phyloP scores from a whole-genome alignment of 306 rosid genomes.

The Comarum palustre region DNA sequence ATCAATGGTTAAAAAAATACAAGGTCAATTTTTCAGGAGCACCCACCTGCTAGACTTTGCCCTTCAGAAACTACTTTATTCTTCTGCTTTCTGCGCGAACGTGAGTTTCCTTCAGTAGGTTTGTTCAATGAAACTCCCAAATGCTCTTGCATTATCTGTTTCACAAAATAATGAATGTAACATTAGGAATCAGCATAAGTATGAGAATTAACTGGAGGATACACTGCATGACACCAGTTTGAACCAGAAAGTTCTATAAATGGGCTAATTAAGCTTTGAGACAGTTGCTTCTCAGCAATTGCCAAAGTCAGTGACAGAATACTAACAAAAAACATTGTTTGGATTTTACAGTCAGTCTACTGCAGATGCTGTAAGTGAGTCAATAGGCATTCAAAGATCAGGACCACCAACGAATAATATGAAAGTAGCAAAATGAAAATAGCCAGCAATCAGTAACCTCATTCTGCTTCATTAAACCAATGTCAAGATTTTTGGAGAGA shows the following conservation, averaged over 20 bases:
- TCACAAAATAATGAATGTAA: background rate
- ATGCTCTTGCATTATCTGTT: constrained; percentile 21
- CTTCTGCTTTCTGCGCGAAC: constrained; percentile 20
- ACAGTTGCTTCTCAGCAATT: background rate
- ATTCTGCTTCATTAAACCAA: constrained; percentile 34
- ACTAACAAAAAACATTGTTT: background rate
- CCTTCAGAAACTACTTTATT: constrained; percentile 27
- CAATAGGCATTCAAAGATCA: background rate
- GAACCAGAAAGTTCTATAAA: background rate
- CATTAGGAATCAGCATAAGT: background rate
- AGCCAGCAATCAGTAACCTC: constrained; percentile 43
- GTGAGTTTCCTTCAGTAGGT: constrained; percentile 36
- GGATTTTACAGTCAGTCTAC: too few relatives aligned
- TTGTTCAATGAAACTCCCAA: constrained; percentile 23
- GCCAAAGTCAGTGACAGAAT: background rate
- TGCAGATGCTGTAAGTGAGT: background rate
- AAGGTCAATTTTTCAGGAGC: constrained; percentile 3
- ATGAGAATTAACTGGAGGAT: background rate
- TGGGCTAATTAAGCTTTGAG: background rate
- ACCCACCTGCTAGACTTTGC: constrained; percentile 73
- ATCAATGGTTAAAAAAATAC: background rate
- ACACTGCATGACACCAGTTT: background rate
- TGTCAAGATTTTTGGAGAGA: constrained; percentile 23
- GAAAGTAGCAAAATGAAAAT: background rate
- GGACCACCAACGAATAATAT: background rate